Percentiles rank a stretch among this genome's conserved stretches.
Conservation (phyloP, 345 rosid genomes). For the Leavenworthia alabamica region DNA sequence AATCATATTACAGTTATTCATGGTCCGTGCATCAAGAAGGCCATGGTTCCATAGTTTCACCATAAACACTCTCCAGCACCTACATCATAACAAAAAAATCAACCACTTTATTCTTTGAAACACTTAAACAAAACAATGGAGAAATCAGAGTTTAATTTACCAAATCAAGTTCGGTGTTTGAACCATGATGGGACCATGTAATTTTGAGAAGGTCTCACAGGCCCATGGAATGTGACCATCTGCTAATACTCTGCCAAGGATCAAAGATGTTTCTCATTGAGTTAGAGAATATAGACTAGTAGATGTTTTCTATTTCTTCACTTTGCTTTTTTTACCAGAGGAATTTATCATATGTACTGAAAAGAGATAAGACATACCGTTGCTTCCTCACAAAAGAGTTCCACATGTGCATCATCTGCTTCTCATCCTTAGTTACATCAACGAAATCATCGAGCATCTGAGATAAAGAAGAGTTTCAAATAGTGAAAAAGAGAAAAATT, state of each 20-base stretch:
- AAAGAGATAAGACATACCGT: constrained; percentile 42
- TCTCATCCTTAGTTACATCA: constrained; percentile 95
- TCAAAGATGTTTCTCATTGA: constrained; percentile 9
- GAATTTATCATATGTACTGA: constrained; percentile 2
- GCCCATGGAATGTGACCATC: constrained; percentile 99
- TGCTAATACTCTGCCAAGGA: constrained; percentile 69
- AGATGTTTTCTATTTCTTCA: not conserved
- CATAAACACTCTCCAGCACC: constrained; percentile 98
- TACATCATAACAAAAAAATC: constrained; percentile 23
- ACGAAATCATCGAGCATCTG: constrained; percentile 99
- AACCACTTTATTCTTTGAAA: not conserved
- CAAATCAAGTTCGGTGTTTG: constrained; percentile 59
- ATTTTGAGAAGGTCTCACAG: constrained; percentile 83
- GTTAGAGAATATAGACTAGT: not conserved
- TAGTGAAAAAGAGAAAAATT: not conserved
- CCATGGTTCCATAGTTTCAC: constrained; percentile 97
- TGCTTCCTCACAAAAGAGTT: constrained; percentile 96
- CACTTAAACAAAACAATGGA: not conserved
- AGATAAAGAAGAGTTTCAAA: constrained; percentile 18
- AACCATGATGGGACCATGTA: constrained; percentile 68
- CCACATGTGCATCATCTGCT: constrained; percentile 97
- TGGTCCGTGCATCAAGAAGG: constrained; percentile 71
- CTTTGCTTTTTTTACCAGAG: not conserved
- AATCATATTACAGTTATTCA: constrained; percentile 77
- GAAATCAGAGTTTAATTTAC: constrained; percentile 36